Evolutionary conservation across 352 stramenopile genomes (phyloP).

Genomic region (Pythium plurisporium): DNA sequence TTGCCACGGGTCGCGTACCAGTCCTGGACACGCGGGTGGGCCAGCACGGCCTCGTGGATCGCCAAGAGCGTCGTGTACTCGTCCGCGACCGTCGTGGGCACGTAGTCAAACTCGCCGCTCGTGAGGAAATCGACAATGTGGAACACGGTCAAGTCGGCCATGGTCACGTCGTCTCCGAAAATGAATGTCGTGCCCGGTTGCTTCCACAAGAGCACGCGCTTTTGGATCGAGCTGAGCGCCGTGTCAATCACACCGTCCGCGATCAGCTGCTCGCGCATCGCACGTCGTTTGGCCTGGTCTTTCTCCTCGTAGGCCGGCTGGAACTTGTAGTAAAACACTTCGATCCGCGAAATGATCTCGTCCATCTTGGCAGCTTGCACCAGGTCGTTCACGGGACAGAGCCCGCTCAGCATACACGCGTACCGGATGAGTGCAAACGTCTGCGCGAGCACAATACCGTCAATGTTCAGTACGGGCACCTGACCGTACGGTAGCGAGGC

Average conservation of each 20-base stretch:
- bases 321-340: slow-evolving; percentile 29
- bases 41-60: slow-evolving; percentile 28
- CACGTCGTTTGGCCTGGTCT: slow-evolving; percentile 20
- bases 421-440: slow-evolving; percentile 22
- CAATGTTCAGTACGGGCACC: slow-evolving; percentile 28
- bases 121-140: slow-evolving; percentile 35
- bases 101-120: slow-evolving; percentile 21
- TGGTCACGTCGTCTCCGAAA: slow-evolving; percentile 30
- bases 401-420: slow-evolving; percentile 19
- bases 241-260: slow-evolving; percentile 23
- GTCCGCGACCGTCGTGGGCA: slow-evolving; percentile 25
- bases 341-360: slow-evolving; percentile 41
- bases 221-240: slow-evolving; percentile 33
- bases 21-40: slow-evolving; percentile 37
- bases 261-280: slow-evolving; percentile 27
- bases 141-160: slow-evolving; percentile 52
- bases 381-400: slow-evolving; percentile 9
- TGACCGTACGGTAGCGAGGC: slow-evolving; percentile 26
- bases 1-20: slow-evolving; percentile 17
- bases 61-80: slow-evolving; percentile 28
- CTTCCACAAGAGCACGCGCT: slow-evolving; percentile 25
- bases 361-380: slow-evolving; percentile 1
- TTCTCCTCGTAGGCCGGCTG: slow-evolving; percentile 22
- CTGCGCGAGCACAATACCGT: slow-evolving; percentile 18
- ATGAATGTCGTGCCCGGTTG: slow-evolving; percentile 12